A percentile compares a stretch with the other conserved stretches of the same genome.
Conservation (phyloP, 1,284 basidiomycete species). For the Microbotryum scabiosae region DNA sequence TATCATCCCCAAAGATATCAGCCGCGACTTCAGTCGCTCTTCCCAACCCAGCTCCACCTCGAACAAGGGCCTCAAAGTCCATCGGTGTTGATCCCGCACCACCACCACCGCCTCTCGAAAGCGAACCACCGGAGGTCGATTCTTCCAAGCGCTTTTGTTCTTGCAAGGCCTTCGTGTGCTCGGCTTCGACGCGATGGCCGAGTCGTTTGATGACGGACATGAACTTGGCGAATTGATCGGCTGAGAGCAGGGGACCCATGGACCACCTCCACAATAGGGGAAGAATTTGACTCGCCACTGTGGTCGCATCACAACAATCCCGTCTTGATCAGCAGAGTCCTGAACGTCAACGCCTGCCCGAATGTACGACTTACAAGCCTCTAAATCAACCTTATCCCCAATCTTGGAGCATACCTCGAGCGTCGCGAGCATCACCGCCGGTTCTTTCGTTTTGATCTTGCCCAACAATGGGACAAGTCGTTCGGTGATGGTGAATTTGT, state of each 20-base stretch:
- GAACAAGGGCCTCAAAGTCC: slow-evolving; percentile 36
- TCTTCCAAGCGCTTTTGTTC: slow-evolving; percentile 76
- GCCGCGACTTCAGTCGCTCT: slow-evolving; percentile 12
- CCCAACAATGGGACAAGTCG: slow-evolving; percentile 88
- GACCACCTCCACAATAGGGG: slow-evolving; percentile 95
- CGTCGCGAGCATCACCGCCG: slow-evolving; percentile 86
- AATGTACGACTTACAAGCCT: slow-evolving; percentile 51
- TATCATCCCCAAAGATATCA: slow-evolving; percentile 30
- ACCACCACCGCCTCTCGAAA: slow-evolving; percentile 40
- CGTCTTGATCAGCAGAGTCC: not conserved
- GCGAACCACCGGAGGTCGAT: slow-evolving; percentile 36
- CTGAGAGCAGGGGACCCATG: slow-evolving; percentile 83
- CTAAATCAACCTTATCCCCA: slow-evolving; percentile 88
- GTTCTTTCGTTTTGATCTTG: slow-evolving; percentile 92
- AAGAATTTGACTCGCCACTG: slow-evolving; percentile 75
- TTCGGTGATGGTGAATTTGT: slow-evolving; percentile 88
- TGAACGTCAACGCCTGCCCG: not conserved
- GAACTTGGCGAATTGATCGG: slow-evolving; percentile 65
- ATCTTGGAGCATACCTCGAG: slow-evolving; percentile 87
- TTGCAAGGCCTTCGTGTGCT: slow-evolving; percentile 71
- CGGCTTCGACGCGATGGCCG: slow-evolving; percentile 70
- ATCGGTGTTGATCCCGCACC: slow-evolving; percentile 28
- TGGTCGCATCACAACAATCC: too few species aligned
- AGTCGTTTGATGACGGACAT: slow-evolving; percentile 42
- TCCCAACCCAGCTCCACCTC: slow-evolving; percentile 16